Base-by-base conservation (phyloP, 805 yeast genomes). In the Lipomyces yamadae region DNA sequence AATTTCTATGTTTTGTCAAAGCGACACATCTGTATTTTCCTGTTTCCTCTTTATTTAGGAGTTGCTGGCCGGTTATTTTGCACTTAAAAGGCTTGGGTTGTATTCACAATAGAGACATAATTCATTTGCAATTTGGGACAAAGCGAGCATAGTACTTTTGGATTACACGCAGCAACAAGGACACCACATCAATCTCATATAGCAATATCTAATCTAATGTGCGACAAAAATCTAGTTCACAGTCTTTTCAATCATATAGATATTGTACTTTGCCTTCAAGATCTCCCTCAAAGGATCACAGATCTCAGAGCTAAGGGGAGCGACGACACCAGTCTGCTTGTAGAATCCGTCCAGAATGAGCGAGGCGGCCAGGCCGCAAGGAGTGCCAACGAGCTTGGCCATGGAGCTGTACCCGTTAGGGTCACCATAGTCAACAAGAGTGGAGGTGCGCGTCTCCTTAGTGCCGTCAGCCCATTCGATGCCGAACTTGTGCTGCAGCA, bases 301-400 rank as follows among this genome's bases (percentile, higher is more conserved):
- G 78, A 92, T 86, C 78, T 91, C 95, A 71, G 96, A 89, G 69
- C 92, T 82, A 85, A 91, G 90, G 77, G 99, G 99, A 63, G 98
- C 98, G 74, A 88, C 84, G 77, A 95, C 84, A 74, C 99, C 99
- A 65, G 92, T 91, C 69, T 83, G 85, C 59, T 61, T 67, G 75
- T 87, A 84, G 65, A 88, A 86, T 72, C 97, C 97, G 73, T 90
- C 86, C 75, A 95, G 84, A 70, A 95, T 90, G 80, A 90, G 89
- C 81, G 87, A 86, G 67, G 90, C 84, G 37, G 98, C 99, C 78
- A 95, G 96, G 63, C 97, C 97, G 82, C 97, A 94, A 73, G 99
- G 99, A 71, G 92, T 94, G 83, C 99, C 99, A 64, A 95, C 99
- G 72, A 91, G 86, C 79, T 94, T 93, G 73, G 99, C 99, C 99